Conservation (phyloP, 208 protist species). For the Trypanosoma conorhini region DNA sequence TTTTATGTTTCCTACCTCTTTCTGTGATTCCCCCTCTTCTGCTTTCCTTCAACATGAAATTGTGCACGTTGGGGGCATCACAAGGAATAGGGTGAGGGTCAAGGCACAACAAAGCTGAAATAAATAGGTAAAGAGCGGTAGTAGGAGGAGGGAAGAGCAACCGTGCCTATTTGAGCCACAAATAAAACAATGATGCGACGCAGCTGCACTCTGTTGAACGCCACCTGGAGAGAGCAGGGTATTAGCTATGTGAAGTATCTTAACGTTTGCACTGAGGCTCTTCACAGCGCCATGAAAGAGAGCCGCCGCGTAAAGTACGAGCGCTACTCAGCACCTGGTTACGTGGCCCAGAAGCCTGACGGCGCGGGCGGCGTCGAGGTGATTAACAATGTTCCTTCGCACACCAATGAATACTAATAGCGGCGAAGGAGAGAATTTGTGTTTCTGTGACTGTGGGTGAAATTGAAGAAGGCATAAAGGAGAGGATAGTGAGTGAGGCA, state of each 20-base stretch:
- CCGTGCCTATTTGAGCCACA: background rate
- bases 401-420: conserved; percentile 80
- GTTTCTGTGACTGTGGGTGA: conserved; percentile 10
- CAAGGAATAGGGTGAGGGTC: too few relatives aligned
- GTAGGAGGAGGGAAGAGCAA: background rate
- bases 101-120: background rate
- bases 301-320: conserved; percentile 63
- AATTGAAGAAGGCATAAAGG: background rate
- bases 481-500: background rate
- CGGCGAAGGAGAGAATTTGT: background rate
- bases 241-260: conserved; percentile 93
- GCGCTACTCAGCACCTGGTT: conserved; percentile 75
- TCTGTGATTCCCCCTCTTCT: background rate
- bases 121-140: too few relatives aligned
- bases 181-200: conserved; percentile 59
- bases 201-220: conserved; percentile 41
- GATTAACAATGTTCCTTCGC: conserved; percentile 67
- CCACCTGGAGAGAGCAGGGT: conserved; percentile 84
- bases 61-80: too few relatives aligned
- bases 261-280: conserved; percentile 85
- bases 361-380: conserved; percentile 53
- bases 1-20: background rate
- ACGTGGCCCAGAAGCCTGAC: conserved; percentile 62
- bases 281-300: conserved; percentile 80
- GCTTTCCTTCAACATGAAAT: background rate